A percentile compares a stretch with the other conserved stretches of the same genome.
Conservation (phyloP, 768 basidiomycete species). For the Trametes elegans region DNA sequence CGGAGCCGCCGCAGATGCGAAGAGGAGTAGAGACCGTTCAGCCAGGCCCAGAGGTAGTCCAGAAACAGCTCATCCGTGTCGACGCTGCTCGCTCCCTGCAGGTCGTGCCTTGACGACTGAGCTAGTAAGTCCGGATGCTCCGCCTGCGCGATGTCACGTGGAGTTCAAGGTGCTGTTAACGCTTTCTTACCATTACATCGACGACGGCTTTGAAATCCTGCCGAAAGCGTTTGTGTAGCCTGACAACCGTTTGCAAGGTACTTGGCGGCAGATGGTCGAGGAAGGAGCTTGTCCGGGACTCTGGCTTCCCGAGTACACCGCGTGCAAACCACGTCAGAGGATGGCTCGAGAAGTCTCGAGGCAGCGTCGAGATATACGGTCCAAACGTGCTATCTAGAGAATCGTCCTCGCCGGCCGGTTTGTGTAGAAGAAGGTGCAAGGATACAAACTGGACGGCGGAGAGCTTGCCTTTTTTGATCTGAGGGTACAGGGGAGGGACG, state of each 20-base stretch:
- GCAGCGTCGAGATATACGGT: slow-evolving; percentile 79
- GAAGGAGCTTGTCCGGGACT: slow-evolving; percentile 26
- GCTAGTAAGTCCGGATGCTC: slow-evolving; percentile 1
- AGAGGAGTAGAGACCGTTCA: slow-evolving; percentile 60
- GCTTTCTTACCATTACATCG: slow-evolving; percentile 49
- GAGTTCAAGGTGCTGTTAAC: not conserved
- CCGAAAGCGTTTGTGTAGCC: slow-evolving; percentile 47
- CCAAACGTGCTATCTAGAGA: slow-evolving; percentile 59
- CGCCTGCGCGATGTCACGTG: not conserved
- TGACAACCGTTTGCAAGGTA: slow-evolving; percentile 39
- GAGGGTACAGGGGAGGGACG: slow-evolving; percentile 57
- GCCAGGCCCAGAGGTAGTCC: slow-evolving; percentile 86
- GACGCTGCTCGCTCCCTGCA: not conserved
- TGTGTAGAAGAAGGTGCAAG: slow-evolving; percentile 74
- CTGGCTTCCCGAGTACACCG: slow-evolving; percentile 12
- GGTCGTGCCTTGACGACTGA: slow-evolving; percentile 9
- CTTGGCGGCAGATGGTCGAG: slow-evolving; percentile 49
- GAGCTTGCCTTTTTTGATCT: slow-evolving; percentile 29
- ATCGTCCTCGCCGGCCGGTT: slow-evolving; percentile 40
- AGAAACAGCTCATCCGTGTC: not conserved
- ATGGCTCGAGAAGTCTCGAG: slow-evolving; percentile 69
- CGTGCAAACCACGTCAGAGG: slow-evolving; percentile 75
- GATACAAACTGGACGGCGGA: slow-evolving; percentile 76
- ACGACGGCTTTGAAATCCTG: slow-evolving; percentile 57
- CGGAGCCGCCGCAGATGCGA: not conserved